Conservation (phyloP, 352 stramenopile species). For the Thraustotheca clavata region DNA sequence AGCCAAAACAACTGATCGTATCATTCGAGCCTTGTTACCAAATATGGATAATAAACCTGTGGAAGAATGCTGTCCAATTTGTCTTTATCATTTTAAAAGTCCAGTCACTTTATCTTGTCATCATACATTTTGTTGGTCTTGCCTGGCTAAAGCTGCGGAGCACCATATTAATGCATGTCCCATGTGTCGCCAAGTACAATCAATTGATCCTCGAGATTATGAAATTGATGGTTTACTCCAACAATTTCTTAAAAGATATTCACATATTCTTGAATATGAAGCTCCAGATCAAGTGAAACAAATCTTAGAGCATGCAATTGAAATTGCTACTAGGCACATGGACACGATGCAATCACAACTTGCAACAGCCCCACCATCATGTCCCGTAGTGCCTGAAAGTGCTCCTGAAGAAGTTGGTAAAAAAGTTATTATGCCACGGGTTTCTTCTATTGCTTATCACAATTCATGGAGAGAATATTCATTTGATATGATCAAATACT, state of each 20-base stretch:
- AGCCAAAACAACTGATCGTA: conserved; percentile 40
- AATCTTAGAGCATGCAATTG: not conserved
- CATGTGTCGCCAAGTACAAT: conserved; percentile 58
- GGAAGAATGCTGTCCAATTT: conserved; percentile 58
- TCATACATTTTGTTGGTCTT: conserved; percentile 79
- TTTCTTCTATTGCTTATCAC: not conserved
- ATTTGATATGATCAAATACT: not conserved
- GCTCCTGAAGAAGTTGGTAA: not conserved
- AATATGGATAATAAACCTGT: conserved; percentile 41
- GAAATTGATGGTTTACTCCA: conserved; percentile 70
- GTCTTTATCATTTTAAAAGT: conserved; percentile 50
- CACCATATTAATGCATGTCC: conserved; percentile 69
- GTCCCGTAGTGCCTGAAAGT: not conserved
- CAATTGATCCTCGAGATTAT: conserved; percentile 70
- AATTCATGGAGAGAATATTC: not conserved
- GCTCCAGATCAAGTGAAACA: not conserved
- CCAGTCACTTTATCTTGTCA: conserved; percentile 60
- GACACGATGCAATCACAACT: not conserved
- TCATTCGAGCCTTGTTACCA: conserved; percentile 63
- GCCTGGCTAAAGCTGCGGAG: conserved; percentile 55
- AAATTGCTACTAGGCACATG: conserved; percentile 1
- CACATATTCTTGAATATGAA: not conserved
- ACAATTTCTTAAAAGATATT: conserved; percentile 61
- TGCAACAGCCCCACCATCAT: not conserved
- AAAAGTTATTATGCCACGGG: not conserved